Conservation (phyloP, 2,329 filamentous ascomycete genomes). For the Helotiales sp. region DNA sequence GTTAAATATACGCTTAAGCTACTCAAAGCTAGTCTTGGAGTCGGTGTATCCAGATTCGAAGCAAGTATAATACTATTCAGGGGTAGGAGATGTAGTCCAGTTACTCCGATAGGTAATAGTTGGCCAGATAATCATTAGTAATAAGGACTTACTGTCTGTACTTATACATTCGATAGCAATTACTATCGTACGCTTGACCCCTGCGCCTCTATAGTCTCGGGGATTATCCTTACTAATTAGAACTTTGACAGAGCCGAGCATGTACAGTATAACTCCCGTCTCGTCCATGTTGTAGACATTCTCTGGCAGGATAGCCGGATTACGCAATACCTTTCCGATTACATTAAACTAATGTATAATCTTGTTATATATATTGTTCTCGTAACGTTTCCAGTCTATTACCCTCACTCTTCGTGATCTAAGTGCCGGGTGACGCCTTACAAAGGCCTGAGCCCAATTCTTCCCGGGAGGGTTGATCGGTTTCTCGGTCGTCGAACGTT, state of each 20-base stretch:
- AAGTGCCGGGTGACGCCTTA: slow-evolving; percentile 25
- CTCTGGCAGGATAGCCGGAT: slow-evolving; percentile 12
- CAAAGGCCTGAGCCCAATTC: slow-evolving; percentile 24
- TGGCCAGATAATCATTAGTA: slow-evolving; percentile 31
- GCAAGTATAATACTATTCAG: slow-evolving; percentile 31
- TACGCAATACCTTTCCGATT: slow-evolving; percentile 27
- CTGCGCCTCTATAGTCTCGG: slow-evolving; percentile 28
- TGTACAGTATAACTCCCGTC: slow-evolving; percentile 32
- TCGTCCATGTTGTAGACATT: slow-evolving; percentile 21
- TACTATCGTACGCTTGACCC: slow-evolving; percentile 26
- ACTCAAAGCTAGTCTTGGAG: slow-evolving; percentile 38
- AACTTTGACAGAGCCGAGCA: slow-evolving; percentile 34
- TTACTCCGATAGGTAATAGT: slow-evolving; percentile 29
- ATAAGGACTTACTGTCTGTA: slow-evolving; percentile 28
- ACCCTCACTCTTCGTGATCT: slow-evolving; percentile 18
- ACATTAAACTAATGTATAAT: slow-evolving; percentile 36
- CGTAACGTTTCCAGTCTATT: slow-evolving; percentile 20
- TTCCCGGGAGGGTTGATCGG: slow-evolving; percentile 18
- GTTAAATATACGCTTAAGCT: slow-evolving; percentile 38
- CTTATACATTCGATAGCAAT: slow-evolving; percentile 18
- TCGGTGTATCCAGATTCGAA: slow-evolving; percentile 30
- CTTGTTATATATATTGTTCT: slow-evolving; percentile 27
- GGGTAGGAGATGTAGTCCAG: slow-evolving; percentile 30
- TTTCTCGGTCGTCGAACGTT: slow-evolving; percentile 16
- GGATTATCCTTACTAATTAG: slow-evolving; percentile 32